Conservation (phyloP, 208 protist species). For the Acanthamoeba castellanii region DNA sequence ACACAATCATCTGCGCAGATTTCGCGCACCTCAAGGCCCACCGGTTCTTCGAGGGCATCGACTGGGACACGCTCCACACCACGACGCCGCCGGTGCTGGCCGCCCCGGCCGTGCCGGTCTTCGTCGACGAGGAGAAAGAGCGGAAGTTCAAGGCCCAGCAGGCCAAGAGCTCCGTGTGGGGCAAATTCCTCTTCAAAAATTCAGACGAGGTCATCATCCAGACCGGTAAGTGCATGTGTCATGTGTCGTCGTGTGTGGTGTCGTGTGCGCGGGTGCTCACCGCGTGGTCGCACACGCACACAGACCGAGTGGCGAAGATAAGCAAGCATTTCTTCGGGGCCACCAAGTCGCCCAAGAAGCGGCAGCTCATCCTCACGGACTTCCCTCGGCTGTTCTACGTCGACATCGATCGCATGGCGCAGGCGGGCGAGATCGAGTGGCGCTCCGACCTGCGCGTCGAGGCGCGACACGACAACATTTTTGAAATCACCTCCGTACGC, state of each 20-base stretch:
- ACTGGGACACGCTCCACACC: slow-evolving; percentile 83
- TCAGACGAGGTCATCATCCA: slow-evolving; percentile 36
- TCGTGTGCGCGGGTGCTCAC: background rate
- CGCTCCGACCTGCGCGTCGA: slow-evolving; percentile 64
- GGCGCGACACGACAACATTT: slow-evolving; percentile 64
- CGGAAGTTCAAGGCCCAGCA: slow-evolving; percentile 31
- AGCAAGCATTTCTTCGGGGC: slow-evolving; percentile 71
- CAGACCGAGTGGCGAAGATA: slow-evolving; percentile 77
- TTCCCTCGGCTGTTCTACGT: slow-evolving; percentile 84
- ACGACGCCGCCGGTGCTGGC: background rate
- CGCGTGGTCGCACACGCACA: slow-evolving; percentile 54
- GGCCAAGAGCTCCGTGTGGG: slow-evolving; percentile 33
- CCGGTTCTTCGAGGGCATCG: slow-evolving; percentile 89
- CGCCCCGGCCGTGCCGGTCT: background rate
- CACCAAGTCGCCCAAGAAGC: slow-evolving; percentile 71
- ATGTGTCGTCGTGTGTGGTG: background rate
- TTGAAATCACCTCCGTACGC: slow-evolving; percentile 79
- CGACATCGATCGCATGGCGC: slow-evolving; percentile 80
- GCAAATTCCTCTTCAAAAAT: slow-evolving; percentile 67
- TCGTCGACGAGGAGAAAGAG: background rate
- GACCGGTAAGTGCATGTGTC: background rate
- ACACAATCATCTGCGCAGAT: background rate
- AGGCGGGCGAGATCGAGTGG: slow-evolving; percentile 83
- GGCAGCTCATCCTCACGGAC: slow-evolving; percentile 83
- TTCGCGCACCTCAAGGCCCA: slow-evolving; percentile 86